A percentile compares a stretch with the other conserved stretches of the same genome.
These are phyloP conservation scores for Azolla pinnata DNA, from an alignment of 75 land plant genomes.

Conservation along the genomic window DNA sequence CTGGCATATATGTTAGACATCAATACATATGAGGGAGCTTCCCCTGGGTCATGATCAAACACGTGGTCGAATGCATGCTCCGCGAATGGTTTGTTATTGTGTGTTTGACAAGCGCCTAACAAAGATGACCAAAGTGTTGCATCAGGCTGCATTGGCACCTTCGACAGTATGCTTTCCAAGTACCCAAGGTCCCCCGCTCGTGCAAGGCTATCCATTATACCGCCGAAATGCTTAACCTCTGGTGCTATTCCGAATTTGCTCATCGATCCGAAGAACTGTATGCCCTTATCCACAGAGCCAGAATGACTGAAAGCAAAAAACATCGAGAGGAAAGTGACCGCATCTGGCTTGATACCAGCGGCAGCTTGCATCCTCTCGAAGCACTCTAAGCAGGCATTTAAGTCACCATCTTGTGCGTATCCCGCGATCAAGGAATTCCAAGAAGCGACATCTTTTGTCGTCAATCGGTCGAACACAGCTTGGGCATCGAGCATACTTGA, in stretches of 20 bases:
- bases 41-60: constrained; percentile 7
- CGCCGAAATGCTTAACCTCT: constrained; percentile 17
- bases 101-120: constrained; percentile 19
- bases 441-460: constrained; percentile 3
- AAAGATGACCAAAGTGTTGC: constrained; percentile 19
- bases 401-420: constrained; percentile 22
- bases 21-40: constrained; percentile 13
- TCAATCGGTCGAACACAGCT: constrained; percentile 17
- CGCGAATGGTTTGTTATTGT: constrained; percentile 14
- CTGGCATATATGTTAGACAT: constrained; percentile 23
- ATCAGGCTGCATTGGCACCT: constrained; percentile 18
- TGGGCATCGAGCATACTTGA: no score
- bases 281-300: constrained; percentile 20
- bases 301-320: constrained; percentile 28
- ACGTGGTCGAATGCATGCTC: constrained; percentile 4
- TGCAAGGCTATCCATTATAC: constrained; percentile 27
- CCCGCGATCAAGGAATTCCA: constrained; percentile 31
- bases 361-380: constrained; percentile 16
- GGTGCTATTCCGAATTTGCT: constrained; percentile 10
- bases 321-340: constrained; percentile 21
- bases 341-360: constrained; percentile 11
- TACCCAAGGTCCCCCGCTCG: constrained; percentile 17
- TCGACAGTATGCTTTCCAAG: constrained; percentile 11
- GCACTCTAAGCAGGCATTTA: constrained; percentile 10
- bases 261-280: constrained; percentile 11